A percentile compares a stretch with the other conserved stretches of the same genome.
phyloP scores from a whole-genome alignment of 768 basidiomycete species.

The Serpula lacrymans region DNA sequence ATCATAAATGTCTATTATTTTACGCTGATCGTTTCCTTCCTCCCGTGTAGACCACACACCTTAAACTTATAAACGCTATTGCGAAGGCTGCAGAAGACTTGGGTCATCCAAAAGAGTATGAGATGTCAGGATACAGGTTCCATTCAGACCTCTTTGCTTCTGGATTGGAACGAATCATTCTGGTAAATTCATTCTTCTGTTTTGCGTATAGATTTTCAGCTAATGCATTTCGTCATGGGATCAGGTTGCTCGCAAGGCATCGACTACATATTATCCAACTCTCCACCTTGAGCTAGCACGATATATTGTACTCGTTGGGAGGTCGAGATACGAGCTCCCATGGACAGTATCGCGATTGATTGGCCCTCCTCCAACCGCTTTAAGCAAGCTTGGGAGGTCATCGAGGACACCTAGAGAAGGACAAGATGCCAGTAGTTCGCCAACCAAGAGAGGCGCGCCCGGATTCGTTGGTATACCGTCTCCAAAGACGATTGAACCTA shows the following conservation, averaged over 20 bases:
- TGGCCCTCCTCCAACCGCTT: conserved; percentile 67
- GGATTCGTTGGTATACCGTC: conserved; percentile 32
- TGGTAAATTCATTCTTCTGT: conserved; percentile 49
- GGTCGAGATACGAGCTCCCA: conserved; percentile 74
- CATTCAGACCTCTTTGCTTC: conserved; percentile 87
- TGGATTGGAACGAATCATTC: conserved; percentile 85
- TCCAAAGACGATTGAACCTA: conserved; percentile 41
- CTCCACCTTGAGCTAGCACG: conserved; percentile 92
- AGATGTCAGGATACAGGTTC: conserved; percentile 76
- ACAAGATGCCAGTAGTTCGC: conserved; percentile 18
- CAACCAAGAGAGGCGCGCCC: conserved; percentile 18
- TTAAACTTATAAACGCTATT: conserved; percentile 82
- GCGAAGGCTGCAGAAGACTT: conserved; percentile 63
- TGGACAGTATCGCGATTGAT: conserved; percentile 78
- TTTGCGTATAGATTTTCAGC: conserved; percentile 1
- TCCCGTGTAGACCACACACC: conserved; percentile 69
- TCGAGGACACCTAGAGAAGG: conserved; percentile 11
- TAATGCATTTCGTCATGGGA: conserved; percentile 1
- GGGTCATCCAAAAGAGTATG: conserved; percentile 62
- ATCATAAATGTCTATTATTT: background rate
- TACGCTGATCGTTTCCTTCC: conserved; percentile 7
- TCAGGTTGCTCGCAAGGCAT: conserved; percentile 97
- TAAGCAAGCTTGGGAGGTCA: conserved; percentile 41
- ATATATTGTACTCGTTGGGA: conserved; percentile 67
- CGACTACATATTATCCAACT: conserved; percentile 89